Conservation (phyloP, 2,329 filamentous ascomycete genomes). For the Clonostachys byssicola region DNA sequence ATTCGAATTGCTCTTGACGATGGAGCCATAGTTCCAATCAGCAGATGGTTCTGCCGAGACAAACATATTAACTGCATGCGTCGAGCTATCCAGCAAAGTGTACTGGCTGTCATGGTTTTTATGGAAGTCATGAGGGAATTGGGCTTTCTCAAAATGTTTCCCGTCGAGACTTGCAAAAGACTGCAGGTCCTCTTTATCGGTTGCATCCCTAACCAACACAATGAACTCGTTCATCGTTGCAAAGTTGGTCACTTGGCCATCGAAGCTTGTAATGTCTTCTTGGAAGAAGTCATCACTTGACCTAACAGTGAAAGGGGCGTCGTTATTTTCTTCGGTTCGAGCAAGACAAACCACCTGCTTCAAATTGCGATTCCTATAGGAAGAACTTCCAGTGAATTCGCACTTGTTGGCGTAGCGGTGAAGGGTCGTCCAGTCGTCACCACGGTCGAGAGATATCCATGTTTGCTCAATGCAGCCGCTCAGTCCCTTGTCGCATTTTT, state of each 20-base stretch:
- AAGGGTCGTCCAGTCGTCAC: conserved; percentile 73
- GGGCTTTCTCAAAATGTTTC: conserved; percentile 72
- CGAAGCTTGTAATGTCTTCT: conserved; percentile 48
- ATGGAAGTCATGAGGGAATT: conserved; percentile 82
- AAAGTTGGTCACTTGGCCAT: conserved; percentile 69
- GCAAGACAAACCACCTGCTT: conserved; percentile 57
- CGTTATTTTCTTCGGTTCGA: conserved; percentile 50
- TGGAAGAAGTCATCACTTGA: conserved; percentile 77
- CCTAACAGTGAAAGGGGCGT: conserved; percentile 64
- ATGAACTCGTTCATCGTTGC: conserved; percentile 97
- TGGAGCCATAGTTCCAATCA: conserved; percentile 72
- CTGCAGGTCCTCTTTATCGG: conserved; percentile 64
- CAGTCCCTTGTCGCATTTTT: conserved; percentile 56
- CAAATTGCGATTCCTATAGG: conserved; percentile 45
- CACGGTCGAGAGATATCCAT: conserved; percentile 74
- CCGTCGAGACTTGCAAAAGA: conserved; percentile 86
- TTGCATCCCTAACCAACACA: conserved; percentile 73
- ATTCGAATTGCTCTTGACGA: conserved; percentile 98
- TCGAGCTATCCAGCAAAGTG: conserved; percentile 91
- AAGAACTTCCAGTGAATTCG: conserved; percentile 72
- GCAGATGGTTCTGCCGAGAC: conserved; percentile 69
- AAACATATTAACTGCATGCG: conserved; percentile 90
- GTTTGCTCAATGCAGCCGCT: conserved; percentile 68
- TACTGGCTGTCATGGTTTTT: conserved; percentile 77
- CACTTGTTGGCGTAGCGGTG: conserved; percentile 75